Evolutionary conservation across 73 alveolate genomes (phyloP), one percentile per base, ranked within the genome.

Genomic region (Durusdinium trenchii): DNA sequence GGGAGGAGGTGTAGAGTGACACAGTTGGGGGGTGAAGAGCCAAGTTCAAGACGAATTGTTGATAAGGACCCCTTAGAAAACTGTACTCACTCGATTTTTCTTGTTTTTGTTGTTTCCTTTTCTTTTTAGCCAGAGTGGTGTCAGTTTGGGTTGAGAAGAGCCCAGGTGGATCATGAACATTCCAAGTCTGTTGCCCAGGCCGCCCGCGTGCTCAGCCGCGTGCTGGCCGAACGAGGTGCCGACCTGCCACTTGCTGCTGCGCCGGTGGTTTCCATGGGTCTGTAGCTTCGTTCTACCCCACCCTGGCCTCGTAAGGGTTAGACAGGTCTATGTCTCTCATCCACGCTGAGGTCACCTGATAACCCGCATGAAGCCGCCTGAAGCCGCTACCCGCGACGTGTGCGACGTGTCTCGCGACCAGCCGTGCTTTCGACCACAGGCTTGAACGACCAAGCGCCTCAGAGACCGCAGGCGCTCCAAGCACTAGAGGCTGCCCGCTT

Each of bases 361-460:
- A n/a, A n/a, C n/a, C n/a, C n/a, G n/a, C n/a, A n/a, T n/a, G n/a
- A n/a, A n/a, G n/a, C n/a, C n/a, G n/a, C n/a, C n/a, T n/a, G n/a
- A n/a, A n/a, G n/a, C n/a, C n/a, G n/a, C n/a, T n/a, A n/a, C n/a
- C n/a, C n/a, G n/a, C n/a, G n/a, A n/a, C n/a, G n/a, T n/a, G n/a
- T n/a, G n/a, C n/a, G n/a, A n/a, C n/a, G n/a, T n/a, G n/a, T n/a
- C n/a, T n/a, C n/a, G n/a, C n/a, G n/a, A n/a, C n/a, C n/a, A n/a
- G n/a, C n/a, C n/a, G 87, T 78, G 26, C 26, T 73, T 6, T 76
- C 48, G 35, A 3, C 4, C 48, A 2, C 40, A 84, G 94, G 94
- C 38, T 69, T 89, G 51, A 61, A 89, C 69, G 96, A 89, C 40
- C 79, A 89, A 73, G 96, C 96, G n/a, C 96, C 96, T 32, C 96